Conservation (phyloP, 495 filamentous ascomycete species). For the Zalerion maritima region DNA sequence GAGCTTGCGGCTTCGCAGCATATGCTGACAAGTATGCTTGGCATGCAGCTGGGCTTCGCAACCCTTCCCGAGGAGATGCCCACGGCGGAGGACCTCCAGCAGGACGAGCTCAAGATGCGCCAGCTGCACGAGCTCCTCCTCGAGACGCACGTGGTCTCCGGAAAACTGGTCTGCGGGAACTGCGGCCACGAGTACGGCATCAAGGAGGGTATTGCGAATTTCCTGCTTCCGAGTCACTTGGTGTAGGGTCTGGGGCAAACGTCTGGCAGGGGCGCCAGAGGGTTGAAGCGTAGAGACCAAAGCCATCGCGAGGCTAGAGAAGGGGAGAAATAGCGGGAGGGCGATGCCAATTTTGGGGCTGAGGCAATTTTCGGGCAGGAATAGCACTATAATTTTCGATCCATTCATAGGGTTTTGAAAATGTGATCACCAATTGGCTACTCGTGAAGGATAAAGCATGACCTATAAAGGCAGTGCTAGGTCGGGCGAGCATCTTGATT, state of each 20-base stretch:
- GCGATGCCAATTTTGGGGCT: too few relatives aligned
- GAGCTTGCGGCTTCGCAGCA: not conserved
- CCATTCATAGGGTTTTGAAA: too few relatives aligned
- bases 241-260: conserved; percentile 33
- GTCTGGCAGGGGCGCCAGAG: too few relatives aligned
- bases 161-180: conserved; percentile 76
- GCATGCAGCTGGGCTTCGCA: conserved; percentile 66
- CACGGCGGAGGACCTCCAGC: conserved; percentile 41
- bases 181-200: conserved; percentile 89
- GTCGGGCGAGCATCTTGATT: too few relatives aligned
- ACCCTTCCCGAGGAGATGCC: conserved; percentile 48
- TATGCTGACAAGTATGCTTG: conserved; percentile 1
- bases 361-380: too few relatives aligned
- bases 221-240: conserved; percentile 83
- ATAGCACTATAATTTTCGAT: too few relatives aligned
- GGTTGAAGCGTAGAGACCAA: too few relatives aligned
- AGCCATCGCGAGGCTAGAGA: too few relatives aligned
- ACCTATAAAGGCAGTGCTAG: too few relatives aligned
- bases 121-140: conserved; percentile 73
- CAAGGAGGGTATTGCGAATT: conserved; percentile 91
- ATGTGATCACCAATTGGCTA: too few relatives aligned
- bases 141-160: conserved; percentile 79
- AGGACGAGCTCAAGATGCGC: conserved; percentile 49
- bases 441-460: too few relatives aligned
- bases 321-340: too few relatives aligned